Evolutionary conservation across 495 filamentous ascomycete genomes (phyloP), one percentile per base, ranked within the genome.

Genomic region (Hypoxylon intermedium): DNA sequence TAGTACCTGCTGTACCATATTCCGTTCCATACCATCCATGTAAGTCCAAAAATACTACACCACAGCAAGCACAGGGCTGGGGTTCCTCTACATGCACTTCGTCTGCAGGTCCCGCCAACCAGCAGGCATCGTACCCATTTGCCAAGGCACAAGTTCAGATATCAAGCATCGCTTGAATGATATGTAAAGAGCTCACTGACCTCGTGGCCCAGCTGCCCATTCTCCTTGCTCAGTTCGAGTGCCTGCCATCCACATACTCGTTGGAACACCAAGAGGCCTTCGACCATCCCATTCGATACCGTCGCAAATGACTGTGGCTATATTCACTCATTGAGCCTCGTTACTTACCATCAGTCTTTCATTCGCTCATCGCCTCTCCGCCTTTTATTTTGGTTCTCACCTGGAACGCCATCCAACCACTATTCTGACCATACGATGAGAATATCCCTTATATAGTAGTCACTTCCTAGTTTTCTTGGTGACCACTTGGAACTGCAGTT

Each of bases 61-160:
- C 53, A 44, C 24, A 38, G 26, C 21, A 6, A 49, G 12, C 2
- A 21, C 43, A 44, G 43, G 53, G 54, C 19, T 49, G 30, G 24
- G 46, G 16, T 20, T 46, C 46, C 56, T 36, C 23, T 43, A 53
- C 9, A 50, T 57, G 56, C 62, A 56, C 31, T 36, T 30, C 20
- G 36, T 30, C 61, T 65, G 61, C 61, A 65, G 56, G 62, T 65
- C 56, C 62, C 40, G 52, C 56, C 20, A 36, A 53, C 62, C 47
- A 56, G 30, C 56, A 30, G 45, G 40, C 46, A 31, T 49, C 21
- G 20, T 48, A 44, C 9, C 51, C 31, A 33, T 54, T 30, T n/a
- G 49, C 52, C 62, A 53, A 65, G 56, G 15, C 34, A 46, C 21
- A 16, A 49, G 56, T 53, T 41, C 46, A 65, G 62, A 65, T 57